Evolutionary conservation across 2,329 filamentous ascomycete species (phyloP).

Genomic region (Amphichorda felina): DNA sequence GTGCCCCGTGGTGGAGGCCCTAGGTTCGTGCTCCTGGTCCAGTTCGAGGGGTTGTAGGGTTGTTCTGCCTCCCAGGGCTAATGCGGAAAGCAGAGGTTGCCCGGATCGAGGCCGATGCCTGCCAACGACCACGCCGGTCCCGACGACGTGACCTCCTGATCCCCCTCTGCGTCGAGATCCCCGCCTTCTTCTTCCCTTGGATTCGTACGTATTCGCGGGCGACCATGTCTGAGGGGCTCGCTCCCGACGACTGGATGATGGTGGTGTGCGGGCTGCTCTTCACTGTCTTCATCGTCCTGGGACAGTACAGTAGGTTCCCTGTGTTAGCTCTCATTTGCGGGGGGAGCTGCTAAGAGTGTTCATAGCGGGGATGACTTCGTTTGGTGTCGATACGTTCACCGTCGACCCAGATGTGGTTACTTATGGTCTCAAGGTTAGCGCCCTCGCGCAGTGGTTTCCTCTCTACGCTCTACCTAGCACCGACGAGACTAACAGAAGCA

Average conservation of each 20-base stretch:
- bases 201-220: constrained; percentile 24
- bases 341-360: too few species aligned
- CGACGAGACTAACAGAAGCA: constrained; percentile 7
- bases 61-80: too few species aligned
- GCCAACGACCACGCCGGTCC: constrained; percentile 16
- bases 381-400: constrained; percentile 26
- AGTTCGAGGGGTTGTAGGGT: background rate
- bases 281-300: constrained; percentile 16
- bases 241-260: constrained; percentile 27
- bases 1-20: constrained; percentile 12
- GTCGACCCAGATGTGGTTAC: constrained; percentile 14
- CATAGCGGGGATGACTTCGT: constrained; percentile 10
- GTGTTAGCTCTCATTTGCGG: too few species aligned
- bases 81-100: constrained; percentile 18
- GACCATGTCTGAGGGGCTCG: constrained; percentile 15
- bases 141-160: constrained; percentile 18
- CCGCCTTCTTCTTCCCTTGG: constrained; percentile 19
- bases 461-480: too few species aligned
- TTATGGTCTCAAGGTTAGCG: constrained; percentile 8
- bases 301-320: constrained; percentile 10
- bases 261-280: constrained; percentile 15
- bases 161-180: constrained; percentile 21
- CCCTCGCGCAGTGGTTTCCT: too few species aligned
- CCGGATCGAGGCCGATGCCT: constrained; percentile 18
- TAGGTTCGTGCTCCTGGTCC: constrained; percentile 9